These are phyloP conservation scores for Suillus discolor DNA, from an alignment of 768 basidiomycete genomes.

Conservation along the genomic window DNA sequence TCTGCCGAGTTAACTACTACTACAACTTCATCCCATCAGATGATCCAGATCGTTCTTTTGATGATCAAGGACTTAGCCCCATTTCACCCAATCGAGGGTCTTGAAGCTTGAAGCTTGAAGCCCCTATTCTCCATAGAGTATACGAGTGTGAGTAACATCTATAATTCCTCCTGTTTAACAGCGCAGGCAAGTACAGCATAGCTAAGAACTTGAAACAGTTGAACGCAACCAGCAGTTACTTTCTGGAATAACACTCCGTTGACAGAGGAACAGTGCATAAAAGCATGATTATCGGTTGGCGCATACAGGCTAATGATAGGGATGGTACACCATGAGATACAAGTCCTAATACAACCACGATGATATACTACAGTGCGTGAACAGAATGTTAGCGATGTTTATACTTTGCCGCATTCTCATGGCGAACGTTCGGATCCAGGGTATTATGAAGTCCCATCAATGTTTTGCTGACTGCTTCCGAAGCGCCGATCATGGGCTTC, in stretches of 20 bases:
- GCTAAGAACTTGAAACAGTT: background rate
- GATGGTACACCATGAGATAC: background rate
- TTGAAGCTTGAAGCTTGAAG: too few relatives aligned
- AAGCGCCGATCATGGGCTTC: slow-evolving; percentile 98
- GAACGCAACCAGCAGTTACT: background rate
- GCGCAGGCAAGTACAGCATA: too few relatives aligned
- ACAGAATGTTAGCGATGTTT: slow-evolving; percentile 63
- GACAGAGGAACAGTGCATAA: background rate
- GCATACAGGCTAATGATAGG: background rate
- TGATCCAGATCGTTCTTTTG: too few relatives aligned
- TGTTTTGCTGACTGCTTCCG: slow-evolving; percentile 95
- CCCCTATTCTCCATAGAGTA: too few relatives aligned
- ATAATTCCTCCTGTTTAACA: too few relatives aligned
- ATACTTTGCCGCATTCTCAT: slow-evolving; percentile 93
- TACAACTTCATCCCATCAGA: too few relatives aligned
- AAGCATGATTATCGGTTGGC: background rate
- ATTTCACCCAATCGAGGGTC: too few relatives aligned
- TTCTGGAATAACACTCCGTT: background rate
- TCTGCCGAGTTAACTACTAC: too few relatives aligned
- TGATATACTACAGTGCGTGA: slow-evolving; percentile 26
- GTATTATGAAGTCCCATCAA: slow-evolving; percentile 92
- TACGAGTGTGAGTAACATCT: too few relatives aligned
- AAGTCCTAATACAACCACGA: slow-evolving; percentile 4
- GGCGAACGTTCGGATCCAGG: slow-evolving; percentile 80
- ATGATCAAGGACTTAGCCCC: too few relatives aligned